These are phyloP conservation scores for Coprinopsis strossmayeri DNA, from an alignment of 768 basidiomycete genomes.

Conservation along the genomic window DNA sequence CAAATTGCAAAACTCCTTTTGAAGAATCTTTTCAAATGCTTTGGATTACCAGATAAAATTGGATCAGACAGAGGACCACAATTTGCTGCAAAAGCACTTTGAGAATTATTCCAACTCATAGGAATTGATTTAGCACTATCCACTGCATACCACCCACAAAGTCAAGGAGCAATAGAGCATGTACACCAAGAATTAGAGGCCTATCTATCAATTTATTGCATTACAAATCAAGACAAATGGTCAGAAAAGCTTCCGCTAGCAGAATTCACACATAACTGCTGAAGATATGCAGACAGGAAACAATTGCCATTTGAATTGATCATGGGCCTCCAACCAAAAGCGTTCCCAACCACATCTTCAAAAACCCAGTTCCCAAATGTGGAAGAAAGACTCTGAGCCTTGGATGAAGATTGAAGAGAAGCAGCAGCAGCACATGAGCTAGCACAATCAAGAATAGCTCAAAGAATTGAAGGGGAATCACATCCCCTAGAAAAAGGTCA, in stretches of 20 bases:
- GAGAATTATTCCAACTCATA: constrained; percentile 13
- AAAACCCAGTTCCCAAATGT: not conserved
- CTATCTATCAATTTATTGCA: constrained; percentile 6
- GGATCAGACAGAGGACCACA: constrained; percentile 15
- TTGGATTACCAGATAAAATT: constrained; percentile 8
- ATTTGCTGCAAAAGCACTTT: constrained; percentile 11
- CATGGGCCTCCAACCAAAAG: not conserved
- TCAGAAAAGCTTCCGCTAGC: not conserved
- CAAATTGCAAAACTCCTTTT: constrained; percentile 4
- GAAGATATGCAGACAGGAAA: not conserved
- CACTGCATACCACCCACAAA: constrained; percentile 13
- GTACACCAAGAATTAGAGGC: constrained; percentile 11
- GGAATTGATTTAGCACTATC: constrained; percentile 10
- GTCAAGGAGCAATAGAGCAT: constrained; percentile 4
- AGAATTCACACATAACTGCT: constrained; percentile 7
- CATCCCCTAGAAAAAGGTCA: constrained; percentile 12
- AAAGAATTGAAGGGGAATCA: constrained; percentile 1
- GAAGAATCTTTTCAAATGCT: constrained; percentile 1
- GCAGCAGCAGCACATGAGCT: constrained; percentile 15
- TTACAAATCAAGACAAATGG: not conserved
- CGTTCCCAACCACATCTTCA: not conserved
- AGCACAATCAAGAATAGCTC: constrained; percentile 8
- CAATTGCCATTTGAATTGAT: constrained; percentile 7
- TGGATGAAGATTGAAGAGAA: constrained; percentile 11
- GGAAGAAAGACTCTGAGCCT: constrained; percentile 2